Evolutionary conservation across 2,329 filamentous ascomycete genomes (phyloP), one percentile per base, ranked within the genome.

Genomic region (Sporothrix sp.): DNA sequence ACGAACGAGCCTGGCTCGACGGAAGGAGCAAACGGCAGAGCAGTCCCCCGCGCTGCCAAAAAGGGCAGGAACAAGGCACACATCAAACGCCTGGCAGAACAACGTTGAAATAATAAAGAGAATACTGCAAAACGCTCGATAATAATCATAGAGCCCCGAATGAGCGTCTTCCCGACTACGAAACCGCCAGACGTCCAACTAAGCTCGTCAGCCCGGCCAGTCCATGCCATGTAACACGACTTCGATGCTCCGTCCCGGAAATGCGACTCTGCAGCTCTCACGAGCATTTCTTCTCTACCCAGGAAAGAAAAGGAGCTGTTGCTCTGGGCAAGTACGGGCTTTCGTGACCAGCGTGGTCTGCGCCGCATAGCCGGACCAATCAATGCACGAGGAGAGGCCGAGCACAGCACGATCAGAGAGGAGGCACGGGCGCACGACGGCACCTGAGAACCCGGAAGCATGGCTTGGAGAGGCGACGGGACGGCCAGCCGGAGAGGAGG

Each of bases 21-120:
- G 48, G 48, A 50, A 50, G 39, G 48, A 45, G 48, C 48, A 50
- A 50, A 50, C 40, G 48, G 32, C 7, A 45, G 7, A 38, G 16
- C 9, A 7, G 35, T 25, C 45, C 44, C 43, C 21, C 21, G 32
- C 33, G 28, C n/a, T 20, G 21, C 30, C 30, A 9, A 50, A 45
- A 50, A 20, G 6, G 48, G 48, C 23, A 50, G 38, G 23, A 44
- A 44, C 32, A 37, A 44, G 45, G 38, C 39, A 43, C n/a, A n/a
- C n/a, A n/a, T n/a, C n/a, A n/a, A n/a, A n/a, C n/a, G n/a, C n/a
- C n/a, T n/a, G n/a, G n/a, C n/a, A n/a, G n/a, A n/a, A n/a, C n/a
- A n/a, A n/a, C n/a, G n/a, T n/a, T n/a, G n/a, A 44, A 10, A n/a
- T 6, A 10, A 4, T 14, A n/a, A 32, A 27, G 18, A 25, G 8